Base-by-base conservation (phyloP, 441 rosid genomes). In the Populus hybrid region DNA sequence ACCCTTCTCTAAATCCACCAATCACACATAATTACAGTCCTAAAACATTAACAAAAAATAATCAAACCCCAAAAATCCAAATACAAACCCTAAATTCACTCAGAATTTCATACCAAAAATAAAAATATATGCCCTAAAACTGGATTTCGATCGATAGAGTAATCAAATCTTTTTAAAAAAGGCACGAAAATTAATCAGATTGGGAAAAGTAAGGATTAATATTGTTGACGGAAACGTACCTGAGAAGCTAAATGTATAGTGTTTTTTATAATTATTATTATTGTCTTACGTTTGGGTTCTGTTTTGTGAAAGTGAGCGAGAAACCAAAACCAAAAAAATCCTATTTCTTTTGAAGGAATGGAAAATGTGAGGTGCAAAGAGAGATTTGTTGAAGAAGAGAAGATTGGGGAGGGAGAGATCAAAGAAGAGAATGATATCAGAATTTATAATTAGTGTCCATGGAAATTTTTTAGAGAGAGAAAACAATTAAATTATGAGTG, bases 201-300 rank as follows among this genome's bases (percentile, higher is more conserved):
- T 46, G 57, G 14, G 50, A 64, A 71, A 63, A 36, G 16, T 9
- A 23, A 69, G 59, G 69, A 69, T 78, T 71, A 26, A 64, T 72
- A 83, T 75, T 42, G n/a, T 67, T 10, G 81, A 75, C 63, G 57
- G 50, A 82, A 53, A 75, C 84, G 73, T 82, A 87, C 91, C 88
- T 79, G 30, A 26, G 78, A 85, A 77, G 81, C 78, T 69, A 30
- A 30, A 30, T 16, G 21, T 4, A n/a, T 9, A 1, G 28, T 35
- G 59, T n/a, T 28, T 53, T 12, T 19, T 26, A 24, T 64, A 3
- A 26, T 26, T 26, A 26, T 26, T 30, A 3, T 28, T 34, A 38
- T 12, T 6, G 34, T 42, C 57, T 53, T 74, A 42, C 68, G 76
- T 79, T 80, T 79, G 81, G 61, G n/a, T 18, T 53, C n/a, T 53